Conservation (phyloP, 352 stramenopile genomes). For the Pythium guiyangense region DNA sequence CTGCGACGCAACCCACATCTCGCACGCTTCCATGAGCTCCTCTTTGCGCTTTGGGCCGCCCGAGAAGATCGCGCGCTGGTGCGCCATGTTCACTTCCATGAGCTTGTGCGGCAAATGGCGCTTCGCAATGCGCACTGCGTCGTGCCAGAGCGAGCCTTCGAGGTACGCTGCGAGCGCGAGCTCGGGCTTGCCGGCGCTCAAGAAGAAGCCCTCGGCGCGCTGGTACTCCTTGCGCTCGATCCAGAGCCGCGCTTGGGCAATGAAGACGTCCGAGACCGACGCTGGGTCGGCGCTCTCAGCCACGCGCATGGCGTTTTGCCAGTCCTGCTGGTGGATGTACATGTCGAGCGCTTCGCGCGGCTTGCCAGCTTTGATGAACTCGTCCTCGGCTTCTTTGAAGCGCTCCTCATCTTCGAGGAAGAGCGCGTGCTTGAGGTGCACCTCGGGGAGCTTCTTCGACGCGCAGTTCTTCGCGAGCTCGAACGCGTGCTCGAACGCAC, state of each 20-base stretch:
- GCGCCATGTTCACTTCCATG: slow-evolving; percentile 86
- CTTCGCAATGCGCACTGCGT: slow-evolving; percentile 89
- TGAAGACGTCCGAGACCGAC: slow-evolving; percentile 88
- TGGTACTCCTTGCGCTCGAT: slow-evolving; percentile 86
- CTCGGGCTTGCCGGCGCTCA: slow-evolving; percentile 90
- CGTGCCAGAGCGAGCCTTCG: slow-evolving; percentile 82
- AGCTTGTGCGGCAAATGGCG: slow-evolving; percentile 91
- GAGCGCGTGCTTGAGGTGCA: slow-evolving; percentile 92
- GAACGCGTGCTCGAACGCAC: slow-evolving; percentile 91
- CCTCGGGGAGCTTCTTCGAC: slow-evolving; percentile 87
- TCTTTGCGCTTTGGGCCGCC: slow-evolving; percentile 72
- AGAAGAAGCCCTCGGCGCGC: slow-evolving; percentile 86
- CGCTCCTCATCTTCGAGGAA: slow-evolving; percentile 93
- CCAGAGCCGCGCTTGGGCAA: slow-evolving; percentile 85
- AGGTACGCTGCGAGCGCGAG: slow-evolving; percentile 85
- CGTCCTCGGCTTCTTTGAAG: slow-evolving; percentile 90
- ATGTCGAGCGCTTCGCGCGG: slow-evolving; percentile 94
- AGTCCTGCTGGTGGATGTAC: slow-evolving; percentile 94
- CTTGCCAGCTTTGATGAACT: slow-evolving; percentile 92
- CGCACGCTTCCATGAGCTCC: slow-evolving; percentile 79
- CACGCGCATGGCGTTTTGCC: slow-evolving; percentile 89
- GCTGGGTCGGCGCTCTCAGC: slow-evolving; percentile 88
- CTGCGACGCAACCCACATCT: slow-evolving; percentile 85
- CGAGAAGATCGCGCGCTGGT: slow-evolving; percentile 77
- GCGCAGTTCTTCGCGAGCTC: slow-evolving; percentile 84